Conservation (phyloP, 2,329 filamentous ascomycete species). For the Penicillium sclerotigenum region DNA sequence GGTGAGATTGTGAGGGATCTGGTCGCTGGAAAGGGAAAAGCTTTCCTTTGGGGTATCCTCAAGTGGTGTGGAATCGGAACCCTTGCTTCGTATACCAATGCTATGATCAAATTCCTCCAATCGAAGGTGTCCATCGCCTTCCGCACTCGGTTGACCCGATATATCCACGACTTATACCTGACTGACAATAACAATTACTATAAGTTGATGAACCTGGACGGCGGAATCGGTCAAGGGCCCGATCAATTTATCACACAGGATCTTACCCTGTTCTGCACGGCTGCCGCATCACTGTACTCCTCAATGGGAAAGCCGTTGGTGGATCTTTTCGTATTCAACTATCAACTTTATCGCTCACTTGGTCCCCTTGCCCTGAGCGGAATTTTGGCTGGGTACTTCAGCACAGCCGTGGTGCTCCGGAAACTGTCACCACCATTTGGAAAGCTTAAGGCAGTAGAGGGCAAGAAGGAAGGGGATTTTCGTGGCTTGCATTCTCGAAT, state of each 20-base stretch:
- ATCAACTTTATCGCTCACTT: conserved; percentile 87
- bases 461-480: conserved; percentile 92
- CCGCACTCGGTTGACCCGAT: conserved; percentile 86
- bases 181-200: conserved; percentile 96
- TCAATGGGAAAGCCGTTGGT: conserved; percentile 96
- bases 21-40: conserved; percentile 87
- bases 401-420: conserved; percentile 85
- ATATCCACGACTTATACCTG: conserved; percentile 95
- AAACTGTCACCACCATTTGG: conserved; percentile 91
- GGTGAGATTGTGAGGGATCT: conserved; percentile 95
- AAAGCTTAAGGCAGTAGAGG: conserved; percentile 94
- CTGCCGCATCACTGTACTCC: conserved; percentile 89
- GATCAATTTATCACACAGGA: conserved; percentile 99
- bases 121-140: conserved; percentile 98
- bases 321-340: conserved; percentile 97
- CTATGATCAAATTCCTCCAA: conserved; percentile 98
- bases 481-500: conserved; percentile 83
- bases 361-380: conserved; percentile 84
- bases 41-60: conserved; percentile 80
- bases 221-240: conserved; percentile 83
- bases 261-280: conserved; percentile 88
- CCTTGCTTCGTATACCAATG: conserved; percentile 94
- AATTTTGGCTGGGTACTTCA: conserved; percentile 86
- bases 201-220: conserved; percentile 88
- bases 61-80: conserved; percentile 96